Percentiles rank a stretch among this genome's conserved stretches.
Conservation (phyloP, 306 rosid genomes). For the Inga oerstediana region DNA sequence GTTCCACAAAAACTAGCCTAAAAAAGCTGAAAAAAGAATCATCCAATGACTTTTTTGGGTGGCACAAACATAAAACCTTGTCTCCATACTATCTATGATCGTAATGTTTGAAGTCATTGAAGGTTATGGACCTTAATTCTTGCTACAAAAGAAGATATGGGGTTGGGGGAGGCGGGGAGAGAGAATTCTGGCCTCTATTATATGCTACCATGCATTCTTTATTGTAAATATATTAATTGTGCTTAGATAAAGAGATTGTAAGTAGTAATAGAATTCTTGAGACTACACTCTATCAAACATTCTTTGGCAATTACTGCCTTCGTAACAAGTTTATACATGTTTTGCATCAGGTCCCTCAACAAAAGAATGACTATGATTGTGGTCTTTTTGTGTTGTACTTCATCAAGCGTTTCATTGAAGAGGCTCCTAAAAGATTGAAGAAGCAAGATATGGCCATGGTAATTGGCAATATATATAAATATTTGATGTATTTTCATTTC, state of each 20-base stretch:
- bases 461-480: background rate
- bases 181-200: background rate
- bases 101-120: background rate
- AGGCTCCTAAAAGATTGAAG: slow-evolving; percentile 76
- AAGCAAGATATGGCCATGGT: slow-evolving; percentile 79
- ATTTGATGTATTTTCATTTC: background rate
- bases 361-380: slow-evolving; percentile 89
- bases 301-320: too few species aligned
- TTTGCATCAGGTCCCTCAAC: slow-evolving; percentile 79
- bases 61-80: too few species aligned
- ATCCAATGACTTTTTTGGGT: too few species aligned
- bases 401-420: slow-evolving; percentile 84
- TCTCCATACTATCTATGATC: background rate
- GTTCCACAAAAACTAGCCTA: too few species aligned
- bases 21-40: too few species aligned
- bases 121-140: background rate
- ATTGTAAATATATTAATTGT: background rate
- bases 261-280: background rate
- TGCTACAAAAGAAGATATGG: background rate
- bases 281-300: background rate
- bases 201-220: background rate
- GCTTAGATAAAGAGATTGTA: background rate
- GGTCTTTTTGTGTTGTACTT: slow-evolving; percentile 90
- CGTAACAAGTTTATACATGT: background rate
- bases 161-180: background rate